phyloP scores from a whole-genome alignment of 2,329 filamentous ascomycete species.

The Neurospora sp. region DNA sequence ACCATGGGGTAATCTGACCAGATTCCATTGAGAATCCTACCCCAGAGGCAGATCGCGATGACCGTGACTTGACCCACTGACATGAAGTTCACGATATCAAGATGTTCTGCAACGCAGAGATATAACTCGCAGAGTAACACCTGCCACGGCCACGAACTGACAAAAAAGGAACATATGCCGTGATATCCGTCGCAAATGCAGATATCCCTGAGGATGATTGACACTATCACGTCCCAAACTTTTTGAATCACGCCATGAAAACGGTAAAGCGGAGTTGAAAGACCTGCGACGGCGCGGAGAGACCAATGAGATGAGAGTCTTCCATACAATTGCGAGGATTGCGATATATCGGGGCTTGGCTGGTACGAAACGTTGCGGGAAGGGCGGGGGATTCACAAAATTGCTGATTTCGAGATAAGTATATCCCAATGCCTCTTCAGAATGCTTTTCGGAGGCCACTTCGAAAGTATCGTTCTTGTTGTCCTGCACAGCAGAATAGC shows the following conservation, averaged over 20 bases:
- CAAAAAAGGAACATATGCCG: neutral
- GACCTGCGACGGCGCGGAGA: neutral
- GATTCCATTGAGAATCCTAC: neutral
- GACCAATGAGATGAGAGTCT: neutral
- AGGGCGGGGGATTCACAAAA: neutral
- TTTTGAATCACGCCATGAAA: neutral
- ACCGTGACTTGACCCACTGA: neutral
- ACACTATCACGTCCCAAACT: neutral
- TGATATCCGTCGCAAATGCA: neutral
- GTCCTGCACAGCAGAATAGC: neutral
- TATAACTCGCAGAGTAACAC: neutral
- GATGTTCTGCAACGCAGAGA: neutral
- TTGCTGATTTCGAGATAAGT: neutral
- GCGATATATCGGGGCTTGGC: neutral
- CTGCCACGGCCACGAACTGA: neutral
- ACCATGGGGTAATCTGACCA: neutral
- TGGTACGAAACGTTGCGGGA: neutral
- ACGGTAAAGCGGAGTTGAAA: neutral
- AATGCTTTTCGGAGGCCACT: neutral
- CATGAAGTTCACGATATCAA: neutral
- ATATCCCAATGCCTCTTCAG: neutral
- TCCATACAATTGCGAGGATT: neutral
- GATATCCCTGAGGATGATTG: neutral
- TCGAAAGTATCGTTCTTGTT: neutral
- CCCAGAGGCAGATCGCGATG: neutral